phyloP scores from a whole-genome alignment of 2,329 filamentous ascomycete species.

The Alternaria sp. region DNA sequence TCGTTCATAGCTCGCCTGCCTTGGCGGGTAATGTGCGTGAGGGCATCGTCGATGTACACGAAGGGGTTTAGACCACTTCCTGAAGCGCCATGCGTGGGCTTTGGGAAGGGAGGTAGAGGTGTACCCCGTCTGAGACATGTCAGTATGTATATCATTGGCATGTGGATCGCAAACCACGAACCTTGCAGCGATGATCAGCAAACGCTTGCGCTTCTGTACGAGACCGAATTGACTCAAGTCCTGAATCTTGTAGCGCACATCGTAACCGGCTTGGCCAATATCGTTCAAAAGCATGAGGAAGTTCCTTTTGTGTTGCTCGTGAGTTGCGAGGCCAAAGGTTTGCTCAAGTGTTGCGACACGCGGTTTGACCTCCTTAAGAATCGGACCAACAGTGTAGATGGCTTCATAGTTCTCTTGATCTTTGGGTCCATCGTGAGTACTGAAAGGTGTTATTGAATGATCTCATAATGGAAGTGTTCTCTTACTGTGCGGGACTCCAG shows the following conservation, averaged over 20 bases:
- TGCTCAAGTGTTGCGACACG: constrained; percentile 25
- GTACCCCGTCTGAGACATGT: constrained; percentile 20
- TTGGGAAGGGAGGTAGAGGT: constrained; percentile 41
- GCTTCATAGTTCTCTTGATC: constrained; percentile 32
- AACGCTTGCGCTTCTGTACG: constrained; percentile 30
- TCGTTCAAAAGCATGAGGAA: constrained; percentile 23
- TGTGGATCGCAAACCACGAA: constrained; percentile 6
- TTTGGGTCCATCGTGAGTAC: constrained; percentile 21
- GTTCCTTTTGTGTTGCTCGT: constrained; percentile 8
- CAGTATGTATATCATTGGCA: neutral
- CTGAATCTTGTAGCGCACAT: constrained; percentile 29
- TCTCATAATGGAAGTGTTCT: neutral
- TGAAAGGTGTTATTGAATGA: constrained; percentile 1
- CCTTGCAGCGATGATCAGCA: constrained; percentile 37
- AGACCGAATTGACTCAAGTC: constrained; percentile 31
- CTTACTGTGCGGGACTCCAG: constrained; percentile 27
- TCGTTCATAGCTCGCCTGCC: constrained; percentile 3
- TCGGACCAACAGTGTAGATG: constrained; percentile 19
- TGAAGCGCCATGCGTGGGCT: constrained; percentile 26
- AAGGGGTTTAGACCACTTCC: constrained; percentile 29
- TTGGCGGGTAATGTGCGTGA: constrained; percentile 16
- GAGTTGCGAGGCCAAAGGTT: constrained; percentile 14
- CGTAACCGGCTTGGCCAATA: constrained; percentile 26
- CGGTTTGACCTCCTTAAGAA: constrained; percentile 21
- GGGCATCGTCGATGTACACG: constrained; percentile 26